Evolutionary conservation across 768 basidiomycete species (phyloP), one percentile per base, ranked within the genome.

Genomic region (Termitomyces titanicus): DNA sequence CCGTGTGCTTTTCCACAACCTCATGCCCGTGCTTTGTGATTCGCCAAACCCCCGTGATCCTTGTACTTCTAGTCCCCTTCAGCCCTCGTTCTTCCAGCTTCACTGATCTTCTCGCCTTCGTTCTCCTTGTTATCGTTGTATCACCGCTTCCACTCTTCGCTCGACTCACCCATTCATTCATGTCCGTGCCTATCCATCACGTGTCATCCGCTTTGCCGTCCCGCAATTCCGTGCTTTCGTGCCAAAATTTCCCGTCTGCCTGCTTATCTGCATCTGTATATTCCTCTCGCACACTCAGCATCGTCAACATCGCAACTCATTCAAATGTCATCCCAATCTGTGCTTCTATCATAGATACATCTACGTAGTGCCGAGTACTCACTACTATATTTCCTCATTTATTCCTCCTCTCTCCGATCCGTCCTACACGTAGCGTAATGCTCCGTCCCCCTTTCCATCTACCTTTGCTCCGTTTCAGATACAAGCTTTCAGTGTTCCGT

Each of bases 11-110:
- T 85, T 84, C 59, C 76, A 73, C 65, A 75, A 83, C 61, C 81
- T 87, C 64, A 84, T 86, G 82, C 85, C 85, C 37, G 77, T 84
- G 53, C 71, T 77, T 61, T 72, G 72, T 60, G 74, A 75, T 66
- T 59, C 65, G 46, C 58, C 60, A n/a, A n/a, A n/a, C 61, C 51
- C 49, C 59, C 39, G 42, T 35, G 64, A 61, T 50, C 63, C 63
- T 35, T 72, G 72, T 70, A 70, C 69, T 63, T 70, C 63, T 61
- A 70, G 62, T 18, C 61, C 42, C 22, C 47, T 55, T 12, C 53
- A 54, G 27, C 48, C 48, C 29, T 40, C 53, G 18, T 31, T 43
- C 10, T 50, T 55, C 17, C 47, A 49, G 4, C 40, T 35, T 7
- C 45, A n/a, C n/a, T n/a, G n/a, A n/a, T n/a, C 47, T 38, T 39